Base-by-base conservation (phyloP, 2,329 filamentous ascomycete genomes). In the Ophiostoma tasmaniense region DNA sequence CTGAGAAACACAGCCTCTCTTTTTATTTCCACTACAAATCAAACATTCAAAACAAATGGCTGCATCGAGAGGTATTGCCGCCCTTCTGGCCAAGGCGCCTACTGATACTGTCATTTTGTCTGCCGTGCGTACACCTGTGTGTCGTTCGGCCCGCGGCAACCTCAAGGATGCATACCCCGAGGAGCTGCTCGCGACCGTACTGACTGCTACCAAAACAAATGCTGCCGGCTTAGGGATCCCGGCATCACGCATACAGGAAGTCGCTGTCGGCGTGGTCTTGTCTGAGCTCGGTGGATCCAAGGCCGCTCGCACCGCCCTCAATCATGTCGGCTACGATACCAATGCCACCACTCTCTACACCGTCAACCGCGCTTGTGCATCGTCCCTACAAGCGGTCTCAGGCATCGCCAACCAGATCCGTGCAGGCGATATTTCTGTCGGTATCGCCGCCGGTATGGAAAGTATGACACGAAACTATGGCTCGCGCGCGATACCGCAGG, bases 381-480 rank as follows among this genome's bases (percentile, higher is more conserved):
- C 88, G 7, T 90, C 89, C 2, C 83, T 97, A 66, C 89, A 91
- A 73, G 89, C 90, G 33, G 89, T 97, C 66, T 89, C 92, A 1
- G 81, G 83, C 17, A 83, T 96, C 2, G 90, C 91, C 5, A 87
- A 90, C 69, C 84, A 89, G 71, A 95, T 97, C 74, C 85, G 87
- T n/a, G 83, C 85, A 0, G 92, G 90, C 1, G 85, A 86, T 73
- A 90, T 94, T 67, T 85, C 88, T 71, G 82, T 84, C 0, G 93
- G 92, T 70, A 87, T 97, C 71, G 93, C 89, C 11, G 93, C 91
- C 1, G 93, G 93, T 37, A 97, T 96, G 91, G 93, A 97, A 84
- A 94, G 90, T 80, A 97, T 97, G 93, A 96, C 92, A 72, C 82
- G 90, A 73, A 97, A 97, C 80, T 97, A 97, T 79, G 93, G 89